Base-by-base conservation (phyloP, 441 rosid genomes). In the Raphanus hybrid region DNA sequence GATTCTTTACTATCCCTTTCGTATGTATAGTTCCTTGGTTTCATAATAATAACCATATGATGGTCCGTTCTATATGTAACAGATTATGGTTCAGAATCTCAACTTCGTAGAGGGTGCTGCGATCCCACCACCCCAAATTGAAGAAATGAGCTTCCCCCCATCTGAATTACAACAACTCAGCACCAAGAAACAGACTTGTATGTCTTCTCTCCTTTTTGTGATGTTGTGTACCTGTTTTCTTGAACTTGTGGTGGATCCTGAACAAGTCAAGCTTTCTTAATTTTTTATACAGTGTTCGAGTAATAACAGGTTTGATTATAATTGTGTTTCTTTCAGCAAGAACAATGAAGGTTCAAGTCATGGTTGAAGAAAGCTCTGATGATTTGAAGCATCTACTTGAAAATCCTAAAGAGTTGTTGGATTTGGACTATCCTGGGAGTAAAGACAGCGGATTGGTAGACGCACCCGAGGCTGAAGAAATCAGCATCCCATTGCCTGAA, bases 371-470 rank as follows among this genome's bases (percentile, higher is more conserved):
- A 73, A 63, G 65, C 8, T 26, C 41, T 4, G 80, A 70, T 69
- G 41, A 78, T n/a, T 90, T 94, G 97, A 82, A 45, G 7, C 80
- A 84, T 23, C 89, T 92, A 64, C 73, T 89, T 45, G 78, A 82
- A 39, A 88, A 88, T 85, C 92, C 91, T 54, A 83, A 84, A 73
- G 83, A 85, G 29, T 90, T 94, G 18, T 34, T 61, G 98, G 68
- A 29, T 61, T 61, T 64, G 81, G 96, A 93, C 79, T 85, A 81
- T 81, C 91, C 92, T 64, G 77, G 71, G 69, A 72, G 75, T 54
- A 90, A 90, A 83, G 85, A 34, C 60, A 71, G n/a, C 61, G 89
- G 92, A 83, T 79, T 27, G 85, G 97, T 90, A 87, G 72, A 71
- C 0, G 1, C 65, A 52, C 15, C 75, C 20, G 61, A 71, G 35